Evolutionary conservation across 1,284 basidiomycete species (phyloP).

Genomic region (Pterulicium gracile): DNA sequence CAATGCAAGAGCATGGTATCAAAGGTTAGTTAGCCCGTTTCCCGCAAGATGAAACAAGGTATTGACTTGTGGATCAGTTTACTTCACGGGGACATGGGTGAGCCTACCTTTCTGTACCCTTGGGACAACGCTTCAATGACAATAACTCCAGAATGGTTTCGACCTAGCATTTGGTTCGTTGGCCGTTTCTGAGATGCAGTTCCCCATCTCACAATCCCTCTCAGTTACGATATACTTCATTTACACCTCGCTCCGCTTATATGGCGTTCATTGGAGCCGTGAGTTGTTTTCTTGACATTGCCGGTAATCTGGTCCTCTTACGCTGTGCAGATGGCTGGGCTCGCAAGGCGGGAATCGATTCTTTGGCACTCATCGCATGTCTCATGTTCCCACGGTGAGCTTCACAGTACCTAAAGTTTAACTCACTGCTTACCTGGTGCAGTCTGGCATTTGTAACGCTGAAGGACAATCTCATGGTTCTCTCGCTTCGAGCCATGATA

Average conservation of each 20-base stretch:
- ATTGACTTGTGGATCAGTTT: slow-evolving; percentile 38
- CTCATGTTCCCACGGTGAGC: slow-evolving; percentile 76
- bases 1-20: slow-evolving; percentile 90
- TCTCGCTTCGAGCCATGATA: slow-evolving; percentile 74
- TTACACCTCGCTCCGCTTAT: slow-evolving; percentile 62
- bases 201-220: slow-evolving; percentile 4
- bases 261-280: slow-evolving; percentile 62
- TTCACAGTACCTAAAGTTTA: not conserved
- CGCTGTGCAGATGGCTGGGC: slow-evolving; percentile 43
- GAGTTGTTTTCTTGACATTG: slow-evolving; percentile 11
- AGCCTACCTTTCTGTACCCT: slow-evolving; percentile 11
- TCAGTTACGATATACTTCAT: slow-evolving; percentile 68
- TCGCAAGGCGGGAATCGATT: slow-evolving; percentile 55
- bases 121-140: not conserved
- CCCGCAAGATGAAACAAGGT: slow-evolving; percentile 16
- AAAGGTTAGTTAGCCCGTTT: slow-evolving; percentile 36
- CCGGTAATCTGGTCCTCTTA: slow-evolving; percentile 3
- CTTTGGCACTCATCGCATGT: slow-evolving; percentile 70
- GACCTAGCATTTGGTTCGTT: slow-evolving; percentile 73
- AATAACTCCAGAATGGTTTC: slow-evolving; percentile 65
- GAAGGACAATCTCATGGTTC: slow-evolving; percentile 76
- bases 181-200: not conserved
- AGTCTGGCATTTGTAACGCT: slow-evolving; percentile 83
- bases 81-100: slow-evolving; percentile 77
- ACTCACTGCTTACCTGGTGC: not conserved